These are phyloP conservation scores for Sporopachydermia lactativora DNA, from an alignment of 805 yeast species.

Conservation along the genomic window DNA sequence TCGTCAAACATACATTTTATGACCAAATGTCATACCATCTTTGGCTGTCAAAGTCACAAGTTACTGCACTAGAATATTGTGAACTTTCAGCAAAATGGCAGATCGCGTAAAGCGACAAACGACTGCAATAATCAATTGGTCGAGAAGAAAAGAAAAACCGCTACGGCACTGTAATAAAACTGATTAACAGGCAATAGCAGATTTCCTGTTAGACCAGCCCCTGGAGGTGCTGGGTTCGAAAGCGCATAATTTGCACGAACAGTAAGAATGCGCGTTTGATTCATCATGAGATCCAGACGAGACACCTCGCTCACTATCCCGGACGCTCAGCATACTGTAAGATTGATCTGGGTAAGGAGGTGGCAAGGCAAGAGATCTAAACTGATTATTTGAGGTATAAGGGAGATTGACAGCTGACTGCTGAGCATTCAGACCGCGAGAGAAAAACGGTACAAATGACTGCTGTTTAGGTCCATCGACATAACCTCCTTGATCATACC, in stretches of 20 bases:
- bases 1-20: too few species aligned
- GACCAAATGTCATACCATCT: too few species aligned
- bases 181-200: background rate
- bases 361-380: background rate
- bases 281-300: background rate
- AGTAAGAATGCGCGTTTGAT: background rate
- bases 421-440: background rate
- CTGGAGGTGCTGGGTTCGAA: background rate
- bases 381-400: background rate
- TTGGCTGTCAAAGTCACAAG: too few species aligned
- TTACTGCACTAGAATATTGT: too few species aligned
- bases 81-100: too few species aligned
- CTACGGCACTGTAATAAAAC: too few species aligned
- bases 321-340: background rate
- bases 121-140: too few species aligned
- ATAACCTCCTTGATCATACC: background rate
- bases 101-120: too few species aligned
- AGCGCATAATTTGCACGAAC: conserved; percentile 1
- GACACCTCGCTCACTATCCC: background rate
- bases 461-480: background rate
- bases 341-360: background rate
- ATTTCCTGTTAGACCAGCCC: background rate
- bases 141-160: too few species aligned
- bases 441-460: background rate
- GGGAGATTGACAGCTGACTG: background rate